Evolutionary conservation across 768 basidiomycete genomes (phyloP).

Genomic region (Coprinellus micaceus): DNA sequence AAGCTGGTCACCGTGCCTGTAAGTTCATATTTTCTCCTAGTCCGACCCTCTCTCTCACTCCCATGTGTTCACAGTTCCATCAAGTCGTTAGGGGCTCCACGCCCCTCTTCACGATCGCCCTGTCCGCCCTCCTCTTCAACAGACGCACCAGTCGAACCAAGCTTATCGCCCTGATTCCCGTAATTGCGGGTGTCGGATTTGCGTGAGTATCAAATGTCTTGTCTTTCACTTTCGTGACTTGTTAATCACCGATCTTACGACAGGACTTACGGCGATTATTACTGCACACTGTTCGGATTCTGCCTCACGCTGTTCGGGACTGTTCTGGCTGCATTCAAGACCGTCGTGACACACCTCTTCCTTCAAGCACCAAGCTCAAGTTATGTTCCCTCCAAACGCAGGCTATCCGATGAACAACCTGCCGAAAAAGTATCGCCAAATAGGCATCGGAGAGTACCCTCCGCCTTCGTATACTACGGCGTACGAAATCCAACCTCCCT

Average conservation of each 20-base stretch:
- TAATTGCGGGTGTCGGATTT: conserved; percentile 86
- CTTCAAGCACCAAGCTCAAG: conserved; percentile 22
- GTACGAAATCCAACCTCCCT: background rate
- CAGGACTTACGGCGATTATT: conserved; percentile 94
- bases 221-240: background rate
- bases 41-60: background rate
- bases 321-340: conserved; percentile 88
- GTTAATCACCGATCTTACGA: background rate
- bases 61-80: conserved; percentile 64
- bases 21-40: conserved; percentile 27
- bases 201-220: conserved; percentile 64
- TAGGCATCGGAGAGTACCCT: conserved; percentile 2
- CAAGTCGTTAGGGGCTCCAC: conserved; percentile 93
- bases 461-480: conserved; percentile 8
- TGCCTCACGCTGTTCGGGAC: conserved; percentile 88
- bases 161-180: conserved; percentile 73
- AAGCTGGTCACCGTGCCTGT: conserved; percentile 88
- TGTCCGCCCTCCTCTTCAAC: conserved; percentile 69
- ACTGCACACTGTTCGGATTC: conserved; percentile 82
- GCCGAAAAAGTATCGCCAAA: background rate
- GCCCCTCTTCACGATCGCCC: conserved; percentile 85
- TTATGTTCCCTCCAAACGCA: background rate
- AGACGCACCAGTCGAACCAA: conserved; percentile 58
- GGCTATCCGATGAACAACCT: background rate
- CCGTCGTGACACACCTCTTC: conserved; percentile 82